Percentiles rank a stretch among this genome's conserved stretches.
These are phyloP conservation scores for Soucietia sequanensis DNA, from an alignment of 805 yeast genomes.

Conservation along the genomic window DNA sequence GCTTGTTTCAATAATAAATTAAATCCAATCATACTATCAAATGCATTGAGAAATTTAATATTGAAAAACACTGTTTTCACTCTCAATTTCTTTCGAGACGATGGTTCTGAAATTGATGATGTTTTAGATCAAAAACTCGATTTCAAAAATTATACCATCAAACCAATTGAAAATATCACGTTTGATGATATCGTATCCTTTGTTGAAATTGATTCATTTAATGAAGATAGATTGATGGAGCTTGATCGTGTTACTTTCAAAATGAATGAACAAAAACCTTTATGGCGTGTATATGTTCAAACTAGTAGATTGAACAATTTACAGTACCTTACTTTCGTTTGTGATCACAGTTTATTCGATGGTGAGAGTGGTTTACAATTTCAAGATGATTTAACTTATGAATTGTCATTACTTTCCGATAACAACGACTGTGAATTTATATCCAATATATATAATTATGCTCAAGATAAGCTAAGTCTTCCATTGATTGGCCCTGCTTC, in stretches of 20 bases:
- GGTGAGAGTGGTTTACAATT: conserved; percentile 31
- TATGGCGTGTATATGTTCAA: conserved; percentile 20
- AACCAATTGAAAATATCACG: conserved; percentile 13
- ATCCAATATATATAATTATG: conserved; percentile 8
- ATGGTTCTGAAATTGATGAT: conserved; percentile 4
- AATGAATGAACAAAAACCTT: conserved; percentile 11
- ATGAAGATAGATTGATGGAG: conserved; percentile 9
- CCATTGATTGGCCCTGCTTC: conserved; percentile 5
- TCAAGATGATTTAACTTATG: conserved; percentile 21
- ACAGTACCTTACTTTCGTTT: conserved; percentile 19
- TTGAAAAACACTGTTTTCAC: conserved; percentile 14
- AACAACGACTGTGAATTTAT: not conserved
- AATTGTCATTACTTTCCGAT: conserved; percentile 9
- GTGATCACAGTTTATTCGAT: conserved; percentile 31
- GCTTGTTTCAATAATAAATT: conserved; percentile 16
- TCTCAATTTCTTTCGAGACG: conserved; percentile 15
- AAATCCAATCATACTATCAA: conserved; percentile 13
- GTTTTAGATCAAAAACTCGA: conserved; percentile 1
- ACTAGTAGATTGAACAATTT: not conserved
- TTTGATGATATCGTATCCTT: conserved; percentile 21
- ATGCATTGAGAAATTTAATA: conserved; percentile 14
- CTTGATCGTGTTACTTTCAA: conserved; percentile 10
- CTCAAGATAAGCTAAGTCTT: conserved; percentile 2
- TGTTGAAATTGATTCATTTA: conserved; percentile 9
- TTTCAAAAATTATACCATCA: conserved; percentile 11